These are phyloP conservation scores for Arthrobotrys entomopaga DNA, from an alignment of 2,329 filamentous ascomycete genomes.

Conservation along the genomic window DNA sequence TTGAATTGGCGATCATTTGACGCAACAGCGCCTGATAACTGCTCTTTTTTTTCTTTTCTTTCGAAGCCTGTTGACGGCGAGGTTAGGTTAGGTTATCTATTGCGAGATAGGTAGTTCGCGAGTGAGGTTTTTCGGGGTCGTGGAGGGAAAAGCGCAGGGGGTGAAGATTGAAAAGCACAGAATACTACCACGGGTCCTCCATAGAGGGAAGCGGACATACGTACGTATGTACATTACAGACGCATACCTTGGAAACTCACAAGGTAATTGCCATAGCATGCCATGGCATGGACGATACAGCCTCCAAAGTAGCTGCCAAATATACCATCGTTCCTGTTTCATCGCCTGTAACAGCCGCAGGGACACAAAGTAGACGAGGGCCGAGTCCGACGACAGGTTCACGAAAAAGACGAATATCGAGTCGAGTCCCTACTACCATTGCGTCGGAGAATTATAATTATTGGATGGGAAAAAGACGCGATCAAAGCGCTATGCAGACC, in stretches of 20 bases:
- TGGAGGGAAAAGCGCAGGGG: background rate
- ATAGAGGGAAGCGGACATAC: too few relatives aligned
- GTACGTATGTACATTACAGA: too few relatives aligned
- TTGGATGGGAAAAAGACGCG: conserved; percentile 25
- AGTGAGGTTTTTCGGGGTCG: conserved; percentile 5
- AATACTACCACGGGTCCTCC: background rate
- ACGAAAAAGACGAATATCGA: conserved; percentile 13
- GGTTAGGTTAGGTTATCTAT: conserved; percentile 17
- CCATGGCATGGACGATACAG: conserved; percentile 17
- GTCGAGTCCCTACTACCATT: conserved; percentile 36
- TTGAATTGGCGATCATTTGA: conserved; percentile 52
- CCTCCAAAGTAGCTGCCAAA: conserved; percentile 18
- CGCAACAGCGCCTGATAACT: conserved; percentile 37
- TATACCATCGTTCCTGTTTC: conserved; percentile 41
- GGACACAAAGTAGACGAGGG: conserved; percentile 27
- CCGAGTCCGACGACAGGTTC: conserved; percentile 24
- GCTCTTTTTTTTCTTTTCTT: conserved; percentile 26
- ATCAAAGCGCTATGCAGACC: conserved; percentile 52
- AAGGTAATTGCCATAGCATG: conserved; percentile 4
- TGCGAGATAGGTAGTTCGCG: conserved; percentile 28
- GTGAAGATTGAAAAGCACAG: conserved; percentile 4
- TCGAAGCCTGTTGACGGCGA: conserved; percentile 13
- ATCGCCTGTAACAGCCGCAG: conserved; percentile 51
- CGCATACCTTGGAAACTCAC: conserved; percentile 6
- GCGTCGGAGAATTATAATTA: conserved; percentile 51